Evolutionary conservation across 1,139 yeast species (phyloP).

Genomic region (Blastobotrys capitulatus): DNA sequence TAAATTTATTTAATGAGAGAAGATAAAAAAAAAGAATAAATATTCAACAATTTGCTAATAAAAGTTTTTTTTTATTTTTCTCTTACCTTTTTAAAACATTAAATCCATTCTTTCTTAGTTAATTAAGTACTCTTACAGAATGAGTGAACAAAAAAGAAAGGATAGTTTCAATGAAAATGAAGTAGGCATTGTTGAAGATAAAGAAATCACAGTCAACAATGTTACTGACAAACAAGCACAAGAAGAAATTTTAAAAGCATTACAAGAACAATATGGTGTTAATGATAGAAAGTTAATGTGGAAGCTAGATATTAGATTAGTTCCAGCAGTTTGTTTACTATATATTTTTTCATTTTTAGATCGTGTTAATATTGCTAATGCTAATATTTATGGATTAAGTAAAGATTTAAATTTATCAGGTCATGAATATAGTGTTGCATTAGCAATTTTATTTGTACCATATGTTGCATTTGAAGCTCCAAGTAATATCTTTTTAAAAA

Average conservation of each 20-base stretch:
- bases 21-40: no score
- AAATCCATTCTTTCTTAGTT: no score
- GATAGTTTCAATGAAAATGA: no score
- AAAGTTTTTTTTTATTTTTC: no score
- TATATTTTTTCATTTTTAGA: conserved; percentile 67
- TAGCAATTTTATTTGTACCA: conserved; percentile 67
- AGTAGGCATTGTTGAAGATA: not conserved
- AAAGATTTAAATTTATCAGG: conserved; percentile 4
- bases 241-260: conserved; percentile 29
- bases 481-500: conserved; percentile 57
- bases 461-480: conserved; percentile 63
- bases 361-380: conserved; percentile 70
- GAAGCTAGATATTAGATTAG: conserved; percentile 59
- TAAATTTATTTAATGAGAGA: no score
- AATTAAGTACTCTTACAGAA: not conserved
- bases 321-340: conserved; percentile 64
- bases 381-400: conserved; percentile 57
- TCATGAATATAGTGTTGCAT: conserved; percentile 50
- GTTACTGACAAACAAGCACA: not conserved
- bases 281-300: conserved; percentile 49
- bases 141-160: conserved; percentile 1
- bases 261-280: conserved; percentile 41
- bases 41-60: no score
- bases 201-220: not conserved
- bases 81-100: no score